Conservation (phyloP, 2,329 filamentous ascomycete species). For the Aureobasidium sp. region DNA sequence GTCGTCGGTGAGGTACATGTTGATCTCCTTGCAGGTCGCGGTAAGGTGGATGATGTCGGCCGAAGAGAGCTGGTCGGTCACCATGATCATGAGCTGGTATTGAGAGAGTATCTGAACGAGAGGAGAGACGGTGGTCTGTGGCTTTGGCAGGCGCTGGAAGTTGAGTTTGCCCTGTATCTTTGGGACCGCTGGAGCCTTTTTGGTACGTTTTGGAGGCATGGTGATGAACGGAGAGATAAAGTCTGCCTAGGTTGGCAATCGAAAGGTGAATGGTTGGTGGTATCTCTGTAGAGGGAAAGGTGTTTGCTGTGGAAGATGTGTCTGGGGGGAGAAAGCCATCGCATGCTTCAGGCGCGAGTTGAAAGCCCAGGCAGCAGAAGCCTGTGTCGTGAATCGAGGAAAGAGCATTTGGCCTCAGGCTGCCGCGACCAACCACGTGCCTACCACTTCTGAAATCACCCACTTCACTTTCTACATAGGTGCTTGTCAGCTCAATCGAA, state of each 20-base stretch:
- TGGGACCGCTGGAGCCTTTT: neutral
- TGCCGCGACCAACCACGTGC: neutral
- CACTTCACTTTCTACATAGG: no score
- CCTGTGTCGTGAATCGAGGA: neutral
- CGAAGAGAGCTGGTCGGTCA: constrained; percentile 5
- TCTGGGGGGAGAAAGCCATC: neutral
- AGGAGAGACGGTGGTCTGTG: neutral
- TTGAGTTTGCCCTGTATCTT: neutral
- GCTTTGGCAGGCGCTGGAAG: neutral
- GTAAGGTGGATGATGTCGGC: constrained; percentile 15
- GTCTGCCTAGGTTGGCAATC: neutral
- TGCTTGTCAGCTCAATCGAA: neutral
- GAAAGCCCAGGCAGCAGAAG: neutral
- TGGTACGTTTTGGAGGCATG: neutral
- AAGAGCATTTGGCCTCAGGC: neutral
- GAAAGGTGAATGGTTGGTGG: neutral
- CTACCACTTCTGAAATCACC: neutral
- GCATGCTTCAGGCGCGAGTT: neutral
- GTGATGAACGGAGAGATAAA: neutral
- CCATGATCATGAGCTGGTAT: constrained; percentile 5
- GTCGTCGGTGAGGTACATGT: constrained; percentile 4
- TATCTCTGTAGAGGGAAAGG: neutral
- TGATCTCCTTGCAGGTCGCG: constrained; percentile 12
- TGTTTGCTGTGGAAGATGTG: neutral
- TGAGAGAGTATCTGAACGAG: neutral